Conservation (phyloP, 108 stramenopile species). For the Pelagomonas calceolata region DNA sequence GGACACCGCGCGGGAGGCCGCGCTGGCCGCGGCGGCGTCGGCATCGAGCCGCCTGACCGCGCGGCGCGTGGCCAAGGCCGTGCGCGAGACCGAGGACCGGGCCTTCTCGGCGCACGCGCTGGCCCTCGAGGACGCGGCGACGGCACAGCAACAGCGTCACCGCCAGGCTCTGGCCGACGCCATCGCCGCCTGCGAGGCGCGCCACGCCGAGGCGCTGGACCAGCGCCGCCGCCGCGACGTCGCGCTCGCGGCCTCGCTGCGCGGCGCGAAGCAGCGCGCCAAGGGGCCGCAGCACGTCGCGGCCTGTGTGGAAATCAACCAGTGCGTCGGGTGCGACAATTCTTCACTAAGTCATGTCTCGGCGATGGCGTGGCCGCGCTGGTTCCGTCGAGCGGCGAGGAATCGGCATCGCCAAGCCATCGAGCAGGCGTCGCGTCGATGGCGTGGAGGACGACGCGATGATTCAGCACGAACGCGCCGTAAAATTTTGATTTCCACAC, state of each 20-base stretch:
- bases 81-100: neutral
- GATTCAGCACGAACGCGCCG: too few species aligned
- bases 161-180: neutral
- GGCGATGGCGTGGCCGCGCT: too few species aligned
- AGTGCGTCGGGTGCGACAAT: too few species aligned
- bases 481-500: too few species aligned
- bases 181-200: neutral
- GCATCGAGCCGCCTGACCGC: neutral
- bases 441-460: too few species aligned
- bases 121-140: neutral
- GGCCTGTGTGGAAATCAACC: too few species aligned
- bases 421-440: too few species aligned
- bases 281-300: neutral
- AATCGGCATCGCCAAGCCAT: neutral
- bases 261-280: too few species aligned
- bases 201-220: neutral
- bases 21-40: neutral
- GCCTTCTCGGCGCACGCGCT: neutral
- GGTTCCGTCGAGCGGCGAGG: too few species aligned
- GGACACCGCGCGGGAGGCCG: neutral
- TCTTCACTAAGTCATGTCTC: too few species aligned
- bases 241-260: too few species aligned
- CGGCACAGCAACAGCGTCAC: neutral
- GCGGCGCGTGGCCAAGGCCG: neutral
- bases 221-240: too few species aligned